Conservation (phyloP, 148 eudicot genomes). For the Fagopyrum esculentum region DNA sequence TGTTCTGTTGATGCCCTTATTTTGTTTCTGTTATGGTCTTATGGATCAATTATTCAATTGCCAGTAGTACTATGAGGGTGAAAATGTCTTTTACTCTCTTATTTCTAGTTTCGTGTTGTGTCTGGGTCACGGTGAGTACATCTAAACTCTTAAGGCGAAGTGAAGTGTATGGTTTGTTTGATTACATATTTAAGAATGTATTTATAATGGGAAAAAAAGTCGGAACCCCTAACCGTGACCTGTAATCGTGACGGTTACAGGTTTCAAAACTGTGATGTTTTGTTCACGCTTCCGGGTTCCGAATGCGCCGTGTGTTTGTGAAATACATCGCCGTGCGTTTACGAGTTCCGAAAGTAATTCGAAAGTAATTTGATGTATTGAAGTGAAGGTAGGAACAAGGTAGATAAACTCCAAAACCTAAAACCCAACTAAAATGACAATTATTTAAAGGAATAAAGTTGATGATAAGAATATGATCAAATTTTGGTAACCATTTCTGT, state of each 20-base stretch:
- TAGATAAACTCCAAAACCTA: conserved; percentile 10
- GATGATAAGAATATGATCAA: neutral
- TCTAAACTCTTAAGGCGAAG: neutral
- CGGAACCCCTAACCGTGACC: no score
- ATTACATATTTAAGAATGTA: neutral
- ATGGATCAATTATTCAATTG: neutral
- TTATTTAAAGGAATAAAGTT: neutral
- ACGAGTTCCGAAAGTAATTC: no score
- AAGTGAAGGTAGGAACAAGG: neutral
- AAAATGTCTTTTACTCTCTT: neutral
- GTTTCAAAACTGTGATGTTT: no score
- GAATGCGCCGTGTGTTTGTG: no score
- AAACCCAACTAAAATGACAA: neutral
- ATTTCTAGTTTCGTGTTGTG: neutral
- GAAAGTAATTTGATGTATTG: no score
- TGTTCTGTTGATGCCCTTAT: neutral
- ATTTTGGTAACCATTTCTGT: conserved; percentile 6
- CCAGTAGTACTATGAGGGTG: neutral
- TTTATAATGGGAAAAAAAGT: no score
- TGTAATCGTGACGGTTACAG: no score
- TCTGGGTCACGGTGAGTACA: neutral
- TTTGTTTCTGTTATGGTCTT: neutral
- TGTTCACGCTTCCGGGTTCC: no score
- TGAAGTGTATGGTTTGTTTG: neutral
- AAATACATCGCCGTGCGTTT: no score